A percentile compares a stretch with the other conserved stretches of the same genome.
Evolutionary conservation across 2,329 filamentous ascomycete genomes (phyloP).

Genomic region (Botrytis fabae): DNA sequence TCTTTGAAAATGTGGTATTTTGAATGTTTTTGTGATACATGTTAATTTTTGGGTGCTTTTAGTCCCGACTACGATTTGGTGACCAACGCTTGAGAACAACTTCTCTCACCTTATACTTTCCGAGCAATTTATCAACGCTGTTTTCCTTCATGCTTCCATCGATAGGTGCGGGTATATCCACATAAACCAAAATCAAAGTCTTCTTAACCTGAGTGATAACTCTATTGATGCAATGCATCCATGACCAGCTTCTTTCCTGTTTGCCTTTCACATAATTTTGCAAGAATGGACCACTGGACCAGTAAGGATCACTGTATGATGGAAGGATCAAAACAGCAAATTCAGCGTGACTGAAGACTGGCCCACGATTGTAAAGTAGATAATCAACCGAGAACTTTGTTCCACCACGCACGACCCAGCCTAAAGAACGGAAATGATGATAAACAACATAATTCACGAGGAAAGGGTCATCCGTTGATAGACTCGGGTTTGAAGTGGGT

Average conservation of each 20-base stretch:
- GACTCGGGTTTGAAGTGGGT: conserved; percentile 46
- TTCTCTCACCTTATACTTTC: conserved; percentile 74
- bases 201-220: conserved; percentile 90
- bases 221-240: conserved; percentile 85
- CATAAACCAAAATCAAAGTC: conserved; percentile 84
- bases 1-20: not conserved
- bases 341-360: conserved; percentile 92
- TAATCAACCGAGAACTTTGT: conserved; percentile 96
- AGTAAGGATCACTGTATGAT: conserved; percentile 73
- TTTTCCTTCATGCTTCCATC: conserved; percentile 47
- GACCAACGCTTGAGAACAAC: conserved; percentile 82
- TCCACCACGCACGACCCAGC: conserved; percentile 90
- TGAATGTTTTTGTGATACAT: not conserved
- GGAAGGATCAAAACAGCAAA: conserved; percentile 86
- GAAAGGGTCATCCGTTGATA: conserved; percentile 79
- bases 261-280: conserved; percentile 54
- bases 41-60: no score
- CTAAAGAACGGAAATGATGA: conserved; percentile 92
- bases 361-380: conserved; percentile 89
- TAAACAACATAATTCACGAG: conserved; percentile 85
- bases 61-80: conserved; percentile 59
- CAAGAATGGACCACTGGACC: conserved; percentile 54
- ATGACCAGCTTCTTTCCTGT: conserved; percentile 66
- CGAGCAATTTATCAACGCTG: conserved; percentile 64
- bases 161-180: conserved; percentile 77